phyloP scores from a whole-genome alignment of 108 stramenopile genomes.

The Fragilaria radians region DNA sequence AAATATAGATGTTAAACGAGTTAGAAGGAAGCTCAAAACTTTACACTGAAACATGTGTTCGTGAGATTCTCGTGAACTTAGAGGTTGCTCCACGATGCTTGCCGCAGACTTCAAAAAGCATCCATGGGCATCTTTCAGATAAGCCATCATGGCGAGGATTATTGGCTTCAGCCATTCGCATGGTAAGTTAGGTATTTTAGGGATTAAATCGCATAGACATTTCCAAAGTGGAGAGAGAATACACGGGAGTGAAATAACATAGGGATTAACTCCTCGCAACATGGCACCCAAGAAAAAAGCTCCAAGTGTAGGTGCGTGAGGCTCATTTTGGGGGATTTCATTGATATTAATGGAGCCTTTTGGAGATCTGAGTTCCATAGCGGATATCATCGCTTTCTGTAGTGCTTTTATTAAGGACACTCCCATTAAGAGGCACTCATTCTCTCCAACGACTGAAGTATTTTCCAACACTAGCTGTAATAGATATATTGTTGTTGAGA shows the following conservation, averaged over 20 bases:
- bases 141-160: background rate
- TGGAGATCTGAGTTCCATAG: too few relatives aligned
- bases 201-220: conserved; percentile 8
- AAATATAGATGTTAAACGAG: background rate
- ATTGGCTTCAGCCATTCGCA: background rate
- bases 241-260: conserved; percentile 1
- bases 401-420: background rate
- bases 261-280: conserved; percentile 6
- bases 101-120: background rate
- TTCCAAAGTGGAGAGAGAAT: conserved; percentile 12
- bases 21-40: background rate
- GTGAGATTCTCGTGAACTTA: background rate
- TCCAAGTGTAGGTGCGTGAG: conserved; percentile 2
- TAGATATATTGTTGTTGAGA: background rate
- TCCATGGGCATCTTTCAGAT: background rate
- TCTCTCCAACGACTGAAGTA: background rate
- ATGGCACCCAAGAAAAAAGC: conserved; percentile 5
- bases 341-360: background rate
- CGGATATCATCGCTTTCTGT: background rate
- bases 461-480: background rate
- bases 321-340: background rate
- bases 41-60: background rate
- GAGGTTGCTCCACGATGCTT: background rate
- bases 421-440: background rate
- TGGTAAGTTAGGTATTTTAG: background rate